Evolutionary conservation across 2,329 filamentous ascomycete species (phyloP).

Genomic region (Xylariaceae sp.): DNA sequence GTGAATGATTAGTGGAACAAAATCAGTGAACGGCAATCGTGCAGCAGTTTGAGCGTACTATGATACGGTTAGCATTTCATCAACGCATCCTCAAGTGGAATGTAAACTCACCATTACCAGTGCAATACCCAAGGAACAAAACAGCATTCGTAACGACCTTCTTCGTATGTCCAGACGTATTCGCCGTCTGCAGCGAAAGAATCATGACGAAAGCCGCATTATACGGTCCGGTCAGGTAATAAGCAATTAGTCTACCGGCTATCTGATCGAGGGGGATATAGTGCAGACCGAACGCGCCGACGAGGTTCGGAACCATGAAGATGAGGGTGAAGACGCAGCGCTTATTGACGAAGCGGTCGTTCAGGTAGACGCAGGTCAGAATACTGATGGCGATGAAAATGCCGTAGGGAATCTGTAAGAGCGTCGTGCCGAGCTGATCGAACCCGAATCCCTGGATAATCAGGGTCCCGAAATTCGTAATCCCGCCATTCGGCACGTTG

Average conservation of each 20-base stretch:
- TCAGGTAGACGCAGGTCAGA: slow-evolving; percentile 22
- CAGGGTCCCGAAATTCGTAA: slow-evolving; percentile 53
- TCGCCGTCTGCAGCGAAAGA: slow-evolving; percentile 36
- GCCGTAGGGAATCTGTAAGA: slow-evolving; percentile 45
- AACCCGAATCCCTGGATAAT: slow-evolving; percentile 55
- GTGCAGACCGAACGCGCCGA: slow-evolving; percentile 48
- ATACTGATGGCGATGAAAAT: slow-evolving; percentile 24
- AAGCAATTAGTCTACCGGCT: slow-evolving; percentile 46
- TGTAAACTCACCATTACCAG: slow-evolving; percentile 37
- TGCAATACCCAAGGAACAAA: slow-evolving; percentile 49
- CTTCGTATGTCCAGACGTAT: slow-evolving; percentile 50
- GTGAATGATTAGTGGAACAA: slow-evolving; percentile 11
- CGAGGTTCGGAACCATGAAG: slow-evolving; percentile 48
- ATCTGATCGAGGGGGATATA: slow-evolving; percentile 41
- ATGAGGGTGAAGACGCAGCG: slow-evolving; percentile 39
- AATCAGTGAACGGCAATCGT: not conserved
- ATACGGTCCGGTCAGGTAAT: slow-evolving; percentile 51
- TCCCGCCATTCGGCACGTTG: slow-evolving; percentile 52
- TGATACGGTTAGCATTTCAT: not conserved
- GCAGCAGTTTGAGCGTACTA: slow-evolving; percentile 1
- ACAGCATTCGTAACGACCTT: slow-evolving; percentile 56
- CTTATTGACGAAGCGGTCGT: slow-evolving; percentile 22
- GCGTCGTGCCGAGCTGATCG: slow-evolving; percentile 46
- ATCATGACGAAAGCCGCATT: slow-evolving; percentile 49
- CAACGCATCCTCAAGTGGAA: not conserved